These are phyloP conservation scores for Castanea crenata DNA, from an alignment of 306 rosid species.

Conservation along the genomic window DNA sequence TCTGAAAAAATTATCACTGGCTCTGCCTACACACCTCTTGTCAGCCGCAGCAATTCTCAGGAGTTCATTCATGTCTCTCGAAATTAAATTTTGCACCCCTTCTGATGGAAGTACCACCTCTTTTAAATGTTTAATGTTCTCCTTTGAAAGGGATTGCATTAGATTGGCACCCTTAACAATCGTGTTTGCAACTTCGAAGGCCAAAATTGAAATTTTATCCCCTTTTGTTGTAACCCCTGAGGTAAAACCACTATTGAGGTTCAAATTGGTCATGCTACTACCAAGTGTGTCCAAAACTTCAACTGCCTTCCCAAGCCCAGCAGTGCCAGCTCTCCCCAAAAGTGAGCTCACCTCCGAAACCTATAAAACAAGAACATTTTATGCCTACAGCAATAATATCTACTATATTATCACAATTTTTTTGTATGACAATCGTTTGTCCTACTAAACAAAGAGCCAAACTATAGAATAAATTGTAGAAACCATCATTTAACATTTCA, in stretches of 20 bases:
- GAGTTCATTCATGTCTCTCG: conserved; percentile 86
- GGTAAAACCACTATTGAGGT: conserved; percentile 76
- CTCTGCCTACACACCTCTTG: conserved; percentile 68
- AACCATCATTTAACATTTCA: neutral
- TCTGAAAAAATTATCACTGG: conserved; percentile 7
- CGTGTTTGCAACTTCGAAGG: conserved; percentile 98
- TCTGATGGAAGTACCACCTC: conserved; percentile 87
- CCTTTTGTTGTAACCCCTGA: conserved; percentile 90
- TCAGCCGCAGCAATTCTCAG: conserved; percentile 86
- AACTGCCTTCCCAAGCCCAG: conserved; percentile 96
- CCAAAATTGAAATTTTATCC: conserved; percentile 83
- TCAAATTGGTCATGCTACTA: conserved; percentile 92
- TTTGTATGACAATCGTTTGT: neutral
- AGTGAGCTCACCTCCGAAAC: conserved; percentile 95
- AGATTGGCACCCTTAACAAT: conserved; percentile 91
- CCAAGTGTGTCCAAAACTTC: conserved; percentile 98
- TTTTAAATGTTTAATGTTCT: conserved; percentile 79
- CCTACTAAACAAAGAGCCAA: neutral
- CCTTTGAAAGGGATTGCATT: conserved; percentile 98
- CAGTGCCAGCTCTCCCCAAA: conserved; percentile 96
- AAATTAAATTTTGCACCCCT: conserved; percentile 85
- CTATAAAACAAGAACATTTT: conserved; percentile 41
- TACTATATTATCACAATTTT: neutral
- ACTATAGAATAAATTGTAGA: neutral
- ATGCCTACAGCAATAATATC: neutral